Percentiles rank a stretch among this genome's conserved stretches.
These are phyloP conservation scores for Chlorella sp. DNA, from an alignment of 139 green algal genomes.

Conservation along the genomic window DNA sequence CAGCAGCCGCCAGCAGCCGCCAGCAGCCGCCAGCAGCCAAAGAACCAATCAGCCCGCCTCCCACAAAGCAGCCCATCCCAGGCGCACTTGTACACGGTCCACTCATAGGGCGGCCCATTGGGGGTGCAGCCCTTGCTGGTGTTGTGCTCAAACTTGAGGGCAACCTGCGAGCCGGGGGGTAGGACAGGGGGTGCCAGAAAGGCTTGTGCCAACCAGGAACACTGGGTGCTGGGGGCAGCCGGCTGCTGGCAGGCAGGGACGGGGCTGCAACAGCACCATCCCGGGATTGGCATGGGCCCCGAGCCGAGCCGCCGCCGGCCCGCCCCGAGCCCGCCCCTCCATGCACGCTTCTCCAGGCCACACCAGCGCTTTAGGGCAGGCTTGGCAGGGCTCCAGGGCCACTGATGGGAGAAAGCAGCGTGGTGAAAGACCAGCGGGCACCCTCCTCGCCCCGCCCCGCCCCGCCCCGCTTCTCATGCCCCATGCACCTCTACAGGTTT, in stretches of 20 bases:
- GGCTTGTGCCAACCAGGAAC: no score
- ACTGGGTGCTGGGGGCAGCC: not conserved
- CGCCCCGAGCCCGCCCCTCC: no score
- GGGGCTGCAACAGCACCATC: not conserved
- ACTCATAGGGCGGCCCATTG: constrained; percentile 95
- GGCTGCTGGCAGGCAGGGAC: not conserved
- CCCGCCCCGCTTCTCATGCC: no score
- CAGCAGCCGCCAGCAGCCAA: no score
- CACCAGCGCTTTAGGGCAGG: not conserved
- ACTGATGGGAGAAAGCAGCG: no score
- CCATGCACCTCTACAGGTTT: constrained; percentile 48
- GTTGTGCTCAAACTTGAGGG: constrained; percentile 97
- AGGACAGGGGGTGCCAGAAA: not conserved
- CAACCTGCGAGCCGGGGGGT: constrained; percentile 71
- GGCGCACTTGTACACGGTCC: constrained; percentile 90
- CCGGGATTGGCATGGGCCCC: not conserved
- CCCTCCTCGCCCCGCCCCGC: not conserved
- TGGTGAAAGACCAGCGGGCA: not conserved
- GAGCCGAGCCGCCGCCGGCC: no score
- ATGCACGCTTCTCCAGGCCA: not conserved
- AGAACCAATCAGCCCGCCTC: no score
- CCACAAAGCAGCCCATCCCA: no score
- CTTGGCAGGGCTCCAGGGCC: not conserved
- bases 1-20: no score
- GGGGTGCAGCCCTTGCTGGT: constrained; percentile 93